Evolutionary conservation across 768 basidiomycete genomes (phyloP).

Genomic region (Amanita brunnescens): DNA sequence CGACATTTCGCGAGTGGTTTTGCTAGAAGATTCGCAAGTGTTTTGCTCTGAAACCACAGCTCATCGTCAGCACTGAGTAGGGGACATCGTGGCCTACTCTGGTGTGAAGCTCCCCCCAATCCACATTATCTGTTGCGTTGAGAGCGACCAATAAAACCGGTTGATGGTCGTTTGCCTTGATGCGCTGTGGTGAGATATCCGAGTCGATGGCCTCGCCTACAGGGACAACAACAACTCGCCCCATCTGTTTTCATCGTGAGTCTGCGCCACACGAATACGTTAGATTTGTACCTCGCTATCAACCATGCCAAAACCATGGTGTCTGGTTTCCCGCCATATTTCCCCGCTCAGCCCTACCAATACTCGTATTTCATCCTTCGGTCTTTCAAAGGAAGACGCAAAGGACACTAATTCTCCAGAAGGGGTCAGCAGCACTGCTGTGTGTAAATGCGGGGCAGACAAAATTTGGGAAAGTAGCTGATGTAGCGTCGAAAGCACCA

Average conservation of each 20-base stretch:
- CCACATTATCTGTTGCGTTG: conserved; percentile 48
- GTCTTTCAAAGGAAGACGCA: conserved; percentile 42
- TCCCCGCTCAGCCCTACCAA: conserved; percentile 66
- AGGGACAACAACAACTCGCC: conserved; percentile 60
- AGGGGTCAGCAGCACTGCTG: conserved; percentile 61
- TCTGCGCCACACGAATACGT: not conserved
- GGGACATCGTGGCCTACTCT: conserved; percentile 37
- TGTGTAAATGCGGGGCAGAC: conserved; percentile 53
- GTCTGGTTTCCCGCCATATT: conserved; percentile 70
- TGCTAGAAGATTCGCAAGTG: conserved; percentile 35
- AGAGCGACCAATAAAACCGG: conserved; percentile 67
- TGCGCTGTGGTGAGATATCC: not conserved
- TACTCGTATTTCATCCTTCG: conserved; percentile 70
- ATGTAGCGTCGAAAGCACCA: conserved; percentile 61
- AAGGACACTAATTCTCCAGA: conserved; percentile 68
- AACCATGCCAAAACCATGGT: conserved; percentile 59
- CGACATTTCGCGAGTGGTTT: conserved; percentile 35
- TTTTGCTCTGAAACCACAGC: conserved; percentile 6
- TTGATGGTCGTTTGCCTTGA: conserved; percentile 14
- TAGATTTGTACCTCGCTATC: conserved; percentile 59
- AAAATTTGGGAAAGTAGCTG: conserved; percentile 56
- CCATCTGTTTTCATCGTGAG: conserved; percentile 36
- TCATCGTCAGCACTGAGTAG: conserved; percentile 1
- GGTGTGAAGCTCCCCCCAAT: conserved; percentile 57
- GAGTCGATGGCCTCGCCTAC: conserved; percentile 32